These are phyloP conservation scores for Verticillium nonalfalfae DNA, from an alignment of 2,329 filamentous ascomycete genomes.

Conservation along the genomic window DNA sequence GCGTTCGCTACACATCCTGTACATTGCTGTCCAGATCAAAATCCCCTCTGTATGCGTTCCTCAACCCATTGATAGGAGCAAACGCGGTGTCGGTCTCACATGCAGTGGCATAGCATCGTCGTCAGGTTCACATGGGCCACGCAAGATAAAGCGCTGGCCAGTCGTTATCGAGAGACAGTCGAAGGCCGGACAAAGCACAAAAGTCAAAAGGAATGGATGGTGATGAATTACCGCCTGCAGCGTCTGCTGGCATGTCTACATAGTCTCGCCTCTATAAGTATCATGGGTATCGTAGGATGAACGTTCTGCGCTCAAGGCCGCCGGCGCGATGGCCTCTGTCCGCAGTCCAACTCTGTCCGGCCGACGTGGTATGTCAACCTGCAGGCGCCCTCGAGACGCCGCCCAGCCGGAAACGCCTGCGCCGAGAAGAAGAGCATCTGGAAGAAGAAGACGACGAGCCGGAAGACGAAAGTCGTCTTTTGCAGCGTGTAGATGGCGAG, in stretches of 20 bases:
- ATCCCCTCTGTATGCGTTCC: too few relatives aligned
- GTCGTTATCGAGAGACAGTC: too few relatives aligned
- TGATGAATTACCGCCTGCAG: too few relatives aligned
- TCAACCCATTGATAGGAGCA: too few relatives aligned
- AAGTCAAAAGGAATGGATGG: too few relatives aligned
- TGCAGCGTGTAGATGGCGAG: background rate
- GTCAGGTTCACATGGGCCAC: too few relatives aligned
- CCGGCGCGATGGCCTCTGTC: background rate
- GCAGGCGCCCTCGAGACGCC: background rate
- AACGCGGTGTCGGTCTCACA: too few relatives aligned
- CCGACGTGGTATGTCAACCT: background rate
- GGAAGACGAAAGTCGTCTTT: background rate
- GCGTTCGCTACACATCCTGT: too few relatives aligned
- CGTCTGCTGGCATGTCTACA: background rate
- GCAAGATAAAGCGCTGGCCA: too few relatives aligned
- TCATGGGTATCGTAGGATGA: background rate
- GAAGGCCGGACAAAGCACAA: too few relatives aligned
- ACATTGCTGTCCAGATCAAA: too few relatives aligned
- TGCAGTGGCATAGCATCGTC: too few relatives aligned
- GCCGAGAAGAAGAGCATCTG: background rate
- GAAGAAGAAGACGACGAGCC: background rate
- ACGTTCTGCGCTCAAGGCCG: background rate
- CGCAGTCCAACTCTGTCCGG: background rate
- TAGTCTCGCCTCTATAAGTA: background rate
- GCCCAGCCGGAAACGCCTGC: background rate